A percentile compares a stretch with the other conserved stretches of the same genome.
These are phyloP conservation scores for Echria macrotheca DNA, from an alignment of 495 filamentous ascomycete species.

Conservation along the genomic window DNA sequence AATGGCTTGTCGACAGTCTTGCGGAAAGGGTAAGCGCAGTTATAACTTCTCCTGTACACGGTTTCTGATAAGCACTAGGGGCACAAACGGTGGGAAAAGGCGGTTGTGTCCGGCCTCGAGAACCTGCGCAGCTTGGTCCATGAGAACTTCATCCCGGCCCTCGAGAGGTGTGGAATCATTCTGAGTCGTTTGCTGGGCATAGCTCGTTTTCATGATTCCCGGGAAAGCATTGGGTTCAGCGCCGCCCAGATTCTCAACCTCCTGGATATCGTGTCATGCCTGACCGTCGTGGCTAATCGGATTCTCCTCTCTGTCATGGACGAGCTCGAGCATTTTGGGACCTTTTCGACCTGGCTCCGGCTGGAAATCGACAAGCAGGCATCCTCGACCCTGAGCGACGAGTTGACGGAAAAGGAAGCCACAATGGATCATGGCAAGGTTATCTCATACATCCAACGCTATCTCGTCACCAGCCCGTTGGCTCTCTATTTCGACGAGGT, in stretches of 20 bases:
- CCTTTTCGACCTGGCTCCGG: constrained; percentile 80
- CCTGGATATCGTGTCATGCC: constrained; percentile 66
- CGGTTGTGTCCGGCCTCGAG: constrained; percentile 68
- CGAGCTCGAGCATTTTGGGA: constrained; percentile 70
- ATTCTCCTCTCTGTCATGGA: constrained; percentile 66
- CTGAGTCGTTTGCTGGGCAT: constrained; percentile 80
- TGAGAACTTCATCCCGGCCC: constrained; percentile 78
- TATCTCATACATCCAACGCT: constrained; percentile 47
- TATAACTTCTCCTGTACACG: neutral
- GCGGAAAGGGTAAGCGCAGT: constrained; percentile 63
- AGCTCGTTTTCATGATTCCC: constrained; percentile 70
- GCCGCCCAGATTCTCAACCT: constrained; percentile 44
- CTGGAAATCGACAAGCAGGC: constrained; percentile 70
- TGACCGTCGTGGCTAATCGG: constrained; percentile 68
- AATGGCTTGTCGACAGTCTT: constrained; percentile 86
- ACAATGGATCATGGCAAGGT: constrained; percentile 50
- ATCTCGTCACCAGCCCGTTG: constrained; percentile 43
- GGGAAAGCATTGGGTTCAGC: constrained; percentile 59
- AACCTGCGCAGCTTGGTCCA: constrained; percentile 73
- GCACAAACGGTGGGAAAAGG: constrained; percentile 93
- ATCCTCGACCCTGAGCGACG: constrained; percentile 39
- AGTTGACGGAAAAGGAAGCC: constrained; percentile 50
- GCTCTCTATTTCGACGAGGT: constrained; percentile 36
- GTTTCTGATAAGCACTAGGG: constrained; percentile 50
- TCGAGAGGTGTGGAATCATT: constrained; percentile 79